Evolutionary conservation across 1,284 basidiomycete species (phyloP), one percentile per base, ranked within the genome.

Genomic region (Cryptococcus sp.): DNA sequence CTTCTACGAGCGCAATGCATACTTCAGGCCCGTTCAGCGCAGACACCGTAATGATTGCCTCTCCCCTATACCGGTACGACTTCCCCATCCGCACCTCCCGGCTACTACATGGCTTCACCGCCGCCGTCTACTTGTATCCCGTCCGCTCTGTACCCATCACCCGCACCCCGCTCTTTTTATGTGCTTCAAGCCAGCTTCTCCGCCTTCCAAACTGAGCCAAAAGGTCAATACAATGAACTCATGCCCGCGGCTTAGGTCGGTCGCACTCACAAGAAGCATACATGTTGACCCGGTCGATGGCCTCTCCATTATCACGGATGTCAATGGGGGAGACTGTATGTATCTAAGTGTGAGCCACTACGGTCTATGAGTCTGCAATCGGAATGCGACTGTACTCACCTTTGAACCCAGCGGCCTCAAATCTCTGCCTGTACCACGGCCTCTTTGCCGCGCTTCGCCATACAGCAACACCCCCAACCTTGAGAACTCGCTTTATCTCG

Each of bases 351-450:
- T 37, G 5, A 4, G 21, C 4, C 16, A 16, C 45, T n/a, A 9
- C n/a, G 2, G 9, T 13, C 4, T 15, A 4, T 40, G 48, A 50
- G 13, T 42, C 40, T 42, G 9, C 12, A 12, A n/a, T 42, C 20
- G 12, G 46, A 48, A 4, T 33, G 4, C 4, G 9, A 33, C 28
- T 33, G 21, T 15, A 50, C 57, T 53, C 43, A 59, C 64, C 64
- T 24, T 72, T 66, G 71, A 84, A 84, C 0, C 83, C 83, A 16
- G 79, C 66, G 23, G 71, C 73, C 78, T 71, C 63, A 43, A 73
- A 84, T 77, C 84, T 77, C 64, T 84, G 79, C 56, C 81, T 80
- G 73, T 90, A 90, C 88, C 88, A 91, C 6, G 88, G 88, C 51
- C 80, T 75, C 71, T 83, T 83, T 1, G 82, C 85, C 0, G 88